A percentile compares a stretch with the other conserved stretches of the same genome.
phyloP scores from a whole-genome alignment of 164 flowering plant genomes.

The Tetracentron sinense region DNA sequence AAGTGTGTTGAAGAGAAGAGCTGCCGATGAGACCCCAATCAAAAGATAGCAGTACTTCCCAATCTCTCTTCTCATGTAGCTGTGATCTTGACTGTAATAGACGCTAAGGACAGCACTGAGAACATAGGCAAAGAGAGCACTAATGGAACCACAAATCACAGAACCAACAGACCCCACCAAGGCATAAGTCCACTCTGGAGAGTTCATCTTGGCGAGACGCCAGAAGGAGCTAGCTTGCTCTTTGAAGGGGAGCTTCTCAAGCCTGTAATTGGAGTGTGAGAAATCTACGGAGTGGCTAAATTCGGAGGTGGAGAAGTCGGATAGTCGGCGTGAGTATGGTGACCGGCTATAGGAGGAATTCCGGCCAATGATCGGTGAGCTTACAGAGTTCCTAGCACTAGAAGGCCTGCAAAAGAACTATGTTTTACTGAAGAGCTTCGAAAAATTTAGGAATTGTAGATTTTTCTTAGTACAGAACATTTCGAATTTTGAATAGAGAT shows the following conservation, averaged over 20 bases:
- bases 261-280: slow-evolving; percentile 57
- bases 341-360: too few relatives aligned
- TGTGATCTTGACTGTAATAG: slow-evolving; percentile 75
- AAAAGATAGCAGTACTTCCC: slow-evolving; percentile 79
- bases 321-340: slow-evolving; percentile 88
- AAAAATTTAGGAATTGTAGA: too few relatives aligned
- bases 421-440: too few relatives aligned
- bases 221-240: slow-evolving; percentile 94
- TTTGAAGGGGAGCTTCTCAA: slow-evolving; percentile 81
- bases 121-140: slow-evolving; percentile 90
- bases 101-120: slow-evolving; percentile 92
- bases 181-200: slow-evolving; percentile 91
- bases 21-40: slow-evolving; percentile 91
- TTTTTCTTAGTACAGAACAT: too few relatives aligned
- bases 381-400: slow-evolving; percentile 93
- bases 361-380: slow-evolving; percentile 90
- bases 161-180: slow-evolving; percentile 90
- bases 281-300: slow-evolving; percentile 81
- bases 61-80: slow-evolving; percentile 71
- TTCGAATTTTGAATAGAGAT: too few relatives aligned
- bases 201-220: slow-evolving; percentile 94
- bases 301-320: slow-evolving; percentile 97
- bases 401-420: slow-evolving; percentile 76
- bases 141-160: slow-evolving; percentile 75
- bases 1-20: slow-evolving; percentile 80